Evolutionary conservation across 306 rosid genomes (phyloP).

Genomic region (Acacia melanoxylon): DNA sequence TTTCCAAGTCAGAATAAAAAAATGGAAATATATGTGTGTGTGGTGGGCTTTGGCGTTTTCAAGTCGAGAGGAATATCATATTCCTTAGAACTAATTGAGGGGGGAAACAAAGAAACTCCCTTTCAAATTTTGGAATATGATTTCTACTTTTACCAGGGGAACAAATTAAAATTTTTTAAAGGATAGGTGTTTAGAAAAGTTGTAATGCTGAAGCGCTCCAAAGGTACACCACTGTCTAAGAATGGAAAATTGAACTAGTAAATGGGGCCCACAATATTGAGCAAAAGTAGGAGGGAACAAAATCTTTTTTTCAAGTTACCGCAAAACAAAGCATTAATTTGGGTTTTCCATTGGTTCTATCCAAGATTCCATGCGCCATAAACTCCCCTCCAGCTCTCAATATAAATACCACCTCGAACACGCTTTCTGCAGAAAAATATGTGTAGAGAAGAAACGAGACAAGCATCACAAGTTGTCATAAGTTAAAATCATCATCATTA

Average conservation of each 20-base stretch:
- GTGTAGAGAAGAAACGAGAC: conserved; percentile 36
- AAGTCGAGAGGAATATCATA: conserved; percentile 58
- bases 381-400: conserved; percentile 27
- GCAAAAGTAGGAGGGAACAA: conserved; percentile 61
- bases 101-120: conserved; percentile 30
- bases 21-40: conserved; percentile 33
- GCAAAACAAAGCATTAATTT: conserved; percentile 39
- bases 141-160: conserved; percentile 64
- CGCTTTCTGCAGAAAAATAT: conserved; percentile 45
- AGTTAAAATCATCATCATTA: conserved; percentile 28
- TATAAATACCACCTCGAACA: conserved; percentile 52
- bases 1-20: conserved; percentile 42
- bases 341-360: conserved; percentile 50
- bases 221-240: conserved; percentile 37
- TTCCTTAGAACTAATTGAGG: conserved; percentile 47
- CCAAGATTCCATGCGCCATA: conserved; percentile 50
- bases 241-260: conserved; percentile 45
- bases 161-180: conserved; percentile 45
- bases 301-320: conserved; percentile 60
- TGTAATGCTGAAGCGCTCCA: conserved; percentile 37
- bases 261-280: conserved; percentile 45
- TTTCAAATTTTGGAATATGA: conserved; percentile 67
- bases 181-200: conserved; percentile 43
- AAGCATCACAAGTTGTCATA: conserved; percentile 32
- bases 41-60: conserved; percentile 50